These are phyloP conservation scores for Podospora appendiculata DNA, from an alignment of 495 filamentous ascomycete species.

Conservation along the genomic window DNA sequence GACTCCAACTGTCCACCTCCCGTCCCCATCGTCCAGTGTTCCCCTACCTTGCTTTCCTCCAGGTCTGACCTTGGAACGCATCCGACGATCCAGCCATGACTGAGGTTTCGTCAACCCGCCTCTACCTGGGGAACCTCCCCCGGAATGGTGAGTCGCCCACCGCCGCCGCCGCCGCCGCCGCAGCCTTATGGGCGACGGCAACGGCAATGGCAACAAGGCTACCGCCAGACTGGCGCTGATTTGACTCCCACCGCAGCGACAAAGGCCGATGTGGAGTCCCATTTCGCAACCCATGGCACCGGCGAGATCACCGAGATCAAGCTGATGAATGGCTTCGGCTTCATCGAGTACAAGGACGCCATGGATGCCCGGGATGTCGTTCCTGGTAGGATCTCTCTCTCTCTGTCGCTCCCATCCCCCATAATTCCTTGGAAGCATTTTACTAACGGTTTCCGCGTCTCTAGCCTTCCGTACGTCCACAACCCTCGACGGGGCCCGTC, in stretches of 20 bases:
- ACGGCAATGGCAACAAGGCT: not conserved
- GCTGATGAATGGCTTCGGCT: constrained; percentile 99
- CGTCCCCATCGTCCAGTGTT: not conserved
- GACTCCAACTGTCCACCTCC: not conserved
- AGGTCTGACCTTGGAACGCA: not conserved
- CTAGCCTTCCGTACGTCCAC: constrained; percentile 49
- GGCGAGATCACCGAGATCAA: constrained; percentile 98
- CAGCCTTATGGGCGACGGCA: not conserved
- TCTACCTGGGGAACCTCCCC: constrained; percentile 96
- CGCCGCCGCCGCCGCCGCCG: constrained; percentile 11
- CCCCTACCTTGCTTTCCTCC: not conserved
- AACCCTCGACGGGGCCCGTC: constrained; percentile 16
- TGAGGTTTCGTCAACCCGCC: constrained; percentile 84
- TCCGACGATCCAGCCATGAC: constrained; percentile 36
- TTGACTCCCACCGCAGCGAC: constrained; percentile 55
- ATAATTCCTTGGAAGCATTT: constrained; percentile 5
- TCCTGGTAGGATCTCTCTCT: constrained; percentile 58
- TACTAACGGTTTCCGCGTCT: constrained; percentile 19
- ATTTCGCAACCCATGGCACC: constrained; percentile 90
- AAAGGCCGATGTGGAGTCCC: constrained; percentile 91
- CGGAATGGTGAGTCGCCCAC: constrained; percentile 70
- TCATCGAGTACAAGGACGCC: constrained; percentile 97
- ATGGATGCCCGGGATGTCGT: constrained; percentile 97
- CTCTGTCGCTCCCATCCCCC: no score
- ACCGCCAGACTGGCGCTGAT: not conserved